A percentile compares a stretch with the other conserved stretches of the same genome.
Evolutionary conservation across 768 basidiomycete genomes (phyloP).

Genomic region (Rhizopogon vesiculosus): DNA sequence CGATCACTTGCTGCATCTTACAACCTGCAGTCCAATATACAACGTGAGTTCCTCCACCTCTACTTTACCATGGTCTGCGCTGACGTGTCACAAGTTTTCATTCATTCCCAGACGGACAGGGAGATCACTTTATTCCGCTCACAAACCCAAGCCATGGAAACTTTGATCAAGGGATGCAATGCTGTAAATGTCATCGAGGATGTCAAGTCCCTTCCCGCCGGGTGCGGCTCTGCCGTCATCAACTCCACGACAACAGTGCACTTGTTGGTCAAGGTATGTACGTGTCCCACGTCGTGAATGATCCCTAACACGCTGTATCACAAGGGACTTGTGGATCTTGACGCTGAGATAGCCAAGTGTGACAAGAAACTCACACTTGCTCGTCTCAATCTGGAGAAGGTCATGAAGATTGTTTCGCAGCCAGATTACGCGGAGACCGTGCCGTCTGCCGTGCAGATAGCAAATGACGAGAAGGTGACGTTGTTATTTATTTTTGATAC

Average conservation of each 20-base stretch:
- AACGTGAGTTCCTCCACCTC: slow-evolving; percentile 44
- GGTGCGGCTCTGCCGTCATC: slow-evolving; percentile 83
- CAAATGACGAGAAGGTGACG: slow-evolving; percentile 79
- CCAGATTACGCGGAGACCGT: slow-evolving; percentile 78
- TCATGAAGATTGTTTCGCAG: slow-evolving; percentile 66
- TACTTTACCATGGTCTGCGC: not conserved
- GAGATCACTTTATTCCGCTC: slow-evolving; percentile 66
- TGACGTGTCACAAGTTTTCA: slow-evolving; percentile 51
- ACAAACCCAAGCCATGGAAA: slow-evolving; percentile 70
- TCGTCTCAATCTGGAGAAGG: slow-evolving; percentile 66
- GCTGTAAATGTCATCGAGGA: slow-evolving; percentile 63
- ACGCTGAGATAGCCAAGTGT: slow-evolving; percentile 82
- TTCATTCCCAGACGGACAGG: slow-evolving; percentile 60
- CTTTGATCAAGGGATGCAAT: slow-evolving; percentile 87
- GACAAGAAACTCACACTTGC: slow-evolving; percentile 85
- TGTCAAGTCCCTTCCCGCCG: slow-evolving; percentile 59
- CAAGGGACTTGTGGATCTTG: slow-evolving; percentile 87
- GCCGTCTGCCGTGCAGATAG: slow-evolving; percentile 66
- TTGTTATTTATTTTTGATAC: not conserved
- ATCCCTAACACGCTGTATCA: not conserved
- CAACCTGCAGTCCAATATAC: slow-evolving; percentile 80
- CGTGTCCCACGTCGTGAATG: not conserved
- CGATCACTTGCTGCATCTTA: slow-evolving; percentile 88
- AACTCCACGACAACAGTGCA: slow-evolving; percentile 72
- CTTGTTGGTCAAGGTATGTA: slow-evolving; percentile 77